Evolutionary conservation across 2,329 filamentous ascomycete genomes (phyloP).

Genomic region (Monosporascus sp.): DNA sequence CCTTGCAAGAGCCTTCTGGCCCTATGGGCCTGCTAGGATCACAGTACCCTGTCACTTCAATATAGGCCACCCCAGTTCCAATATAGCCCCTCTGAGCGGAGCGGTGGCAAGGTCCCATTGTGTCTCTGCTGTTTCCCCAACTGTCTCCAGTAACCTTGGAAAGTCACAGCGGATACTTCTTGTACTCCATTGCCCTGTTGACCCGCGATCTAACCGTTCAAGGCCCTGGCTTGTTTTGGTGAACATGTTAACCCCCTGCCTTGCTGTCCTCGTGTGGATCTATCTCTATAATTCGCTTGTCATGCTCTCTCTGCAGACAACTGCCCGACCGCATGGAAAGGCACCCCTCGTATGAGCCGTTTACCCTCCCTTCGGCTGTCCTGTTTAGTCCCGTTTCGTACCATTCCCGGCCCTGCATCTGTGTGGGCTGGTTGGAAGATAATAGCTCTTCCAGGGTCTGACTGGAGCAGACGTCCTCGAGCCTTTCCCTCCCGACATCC

Average conservation of each 20-base stretch:
- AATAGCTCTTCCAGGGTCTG: constrained; percentile 18
- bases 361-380: constrained; percentile 31
- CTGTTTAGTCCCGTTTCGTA: constrained; percentile 36
- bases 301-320: constrained; percentile 27
- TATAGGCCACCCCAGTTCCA: constrained; percentile 29
- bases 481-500: constrained; percentile 27
- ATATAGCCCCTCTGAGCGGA: constrained; percentile 31
- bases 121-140: constrained; percentile 18
- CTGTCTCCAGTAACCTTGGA: constrained; percentile 16
- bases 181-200: constrained; percentile 7
- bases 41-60: constrained; percentile 24
- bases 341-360: constrained; percentile 33
- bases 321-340: constrained; percentile 37
- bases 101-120: constrained; percentile 23
- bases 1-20: constrained; percentile 24
- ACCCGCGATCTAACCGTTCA: constrained; percentile 23
- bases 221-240: constrained; percentile 21
- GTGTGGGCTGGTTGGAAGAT: constrained; percentile 21
- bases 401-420: constrained; percentile 31
- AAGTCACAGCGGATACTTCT: constrained; percentile 8
- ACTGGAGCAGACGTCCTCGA: constrained; percentile 30
- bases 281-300: constrained; percentile 31
- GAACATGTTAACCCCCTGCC: constrained; percentile 14
- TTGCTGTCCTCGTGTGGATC: constrained; percentile 22
- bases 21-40: constrained; percentile 30